Conservation (phyloP, 208 protist species). For the Leishmania amazonensis region DNA sequence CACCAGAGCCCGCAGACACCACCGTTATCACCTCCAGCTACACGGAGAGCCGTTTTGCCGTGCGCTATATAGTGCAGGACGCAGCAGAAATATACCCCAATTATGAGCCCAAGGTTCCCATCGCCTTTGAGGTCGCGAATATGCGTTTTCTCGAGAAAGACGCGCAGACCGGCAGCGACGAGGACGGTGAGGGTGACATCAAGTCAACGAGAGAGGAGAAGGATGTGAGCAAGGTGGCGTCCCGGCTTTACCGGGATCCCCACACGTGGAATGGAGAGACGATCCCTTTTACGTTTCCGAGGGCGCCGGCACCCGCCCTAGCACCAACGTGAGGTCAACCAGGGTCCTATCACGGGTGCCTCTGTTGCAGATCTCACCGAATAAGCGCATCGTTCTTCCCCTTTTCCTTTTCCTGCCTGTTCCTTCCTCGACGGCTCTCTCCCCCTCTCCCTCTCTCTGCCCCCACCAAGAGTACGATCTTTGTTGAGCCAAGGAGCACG, state of each 20-base stretch:
- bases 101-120: slow-evolving; percentile 24
- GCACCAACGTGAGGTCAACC: background rate
- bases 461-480: background rate
- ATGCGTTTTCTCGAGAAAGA: slow-evolving; percentile 30
- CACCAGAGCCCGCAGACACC: background rate
- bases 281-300: slow-evolving; percentile 38
- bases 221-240: slow-evolving; percentile 9
- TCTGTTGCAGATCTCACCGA: background rate
- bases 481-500: background rate
- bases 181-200: slow-evolving; percentile 1
- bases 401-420: slow-evolving; percentile 9
- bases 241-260: slow-evolving; percentile 32
- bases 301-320: background rate
- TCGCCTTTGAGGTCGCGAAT: slow-evolving; percentile 18
- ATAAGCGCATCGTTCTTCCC: background rate
- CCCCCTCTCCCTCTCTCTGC: background rate
- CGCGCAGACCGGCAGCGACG: background rate
- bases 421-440: background rate
- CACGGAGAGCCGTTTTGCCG: slow-evolving; percentile 38
- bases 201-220: background rate
- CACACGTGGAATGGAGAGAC: slow-evolving; percentile 34
- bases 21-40: slow-evolving; percentile 5
- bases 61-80: slow-evolving; percentile 29
- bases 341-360: background rate
- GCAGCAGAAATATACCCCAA: slow-evolving; percentile 32